Percentiles rank a stretch among this genome's conserved stretches.
Conservation (phyloP, 352 stramenopile species). For the Pythium aristosporum region DNA sequence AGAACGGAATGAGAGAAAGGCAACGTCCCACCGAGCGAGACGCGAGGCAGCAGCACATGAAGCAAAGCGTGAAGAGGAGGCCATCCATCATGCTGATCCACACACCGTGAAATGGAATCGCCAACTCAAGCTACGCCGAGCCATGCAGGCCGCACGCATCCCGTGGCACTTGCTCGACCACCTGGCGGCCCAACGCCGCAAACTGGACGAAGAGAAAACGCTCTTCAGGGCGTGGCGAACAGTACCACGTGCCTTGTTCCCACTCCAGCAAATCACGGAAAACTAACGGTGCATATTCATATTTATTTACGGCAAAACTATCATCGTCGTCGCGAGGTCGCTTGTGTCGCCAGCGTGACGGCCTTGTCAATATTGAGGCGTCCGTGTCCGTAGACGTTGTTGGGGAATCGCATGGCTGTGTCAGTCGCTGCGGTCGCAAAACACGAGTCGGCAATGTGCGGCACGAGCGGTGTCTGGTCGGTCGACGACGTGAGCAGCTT, state of each 20-base stretch:
- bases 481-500: constrained; percentile 20
- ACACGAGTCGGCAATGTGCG: constrained; percentile 18
- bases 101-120: background rate
- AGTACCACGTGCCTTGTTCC: constrained; percentile 22
- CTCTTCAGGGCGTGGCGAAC: constrained; percentile 63
- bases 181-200: constrained; percentile 42
- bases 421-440: constrained; percentile 1
- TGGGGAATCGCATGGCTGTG: constrained; percentile 36
- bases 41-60: background rate
- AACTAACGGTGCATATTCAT: background rate
- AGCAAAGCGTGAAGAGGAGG: background rate
- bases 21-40: background rate
- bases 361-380: constrained; percentile 42
- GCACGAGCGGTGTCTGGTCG: constrained; percentile 16
- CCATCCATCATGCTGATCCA: background rate
- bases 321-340: constrained; percentile 4
- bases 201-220: constrained; percentile 52
- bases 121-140: constrained; percentile 18
- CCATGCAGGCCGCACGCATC: constrained; percentile 52
- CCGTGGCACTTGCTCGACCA: constrained; percentile 76
- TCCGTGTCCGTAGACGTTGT: constrained; percentile 59
- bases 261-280: background rate
- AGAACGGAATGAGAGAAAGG: constrained; percentile 9
- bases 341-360: constrained; percentile 9
- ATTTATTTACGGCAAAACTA: background rate